A percentile compares a stretch with the other conserved stretches of the same genome.
These are phyloP conservation scores for Solanum chilense DNA, from an alignment of 257 asterid species.

Conservation along the genomic window DNA sequence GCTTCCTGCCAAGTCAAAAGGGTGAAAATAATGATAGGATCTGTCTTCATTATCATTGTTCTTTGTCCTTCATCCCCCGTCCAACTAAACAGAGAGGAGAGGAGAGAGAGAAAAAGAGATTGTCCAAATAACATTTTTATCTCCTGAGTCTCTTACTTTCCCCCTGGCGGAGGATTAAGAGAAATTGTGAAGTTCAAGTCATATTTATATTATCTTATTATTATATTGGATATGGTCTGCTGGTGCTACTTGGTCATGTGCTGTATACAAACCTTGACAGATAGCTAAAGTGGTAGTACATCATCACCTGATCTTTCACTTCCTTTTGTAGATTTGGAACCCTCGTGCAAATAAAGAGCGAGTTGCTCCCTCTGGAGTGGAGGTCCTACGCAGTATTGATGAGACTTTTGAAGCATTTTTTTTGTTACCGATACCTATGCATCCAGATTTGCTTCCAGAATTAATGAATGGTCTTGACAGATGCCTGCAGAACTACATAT, in stretches of 20 bases:
- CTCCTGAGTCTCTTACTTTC: neutral
- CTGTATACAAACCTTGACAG: neutral
- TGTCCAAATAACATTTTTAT: neutral
- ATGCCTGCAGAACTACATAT: slow-evolving; percentile 57
- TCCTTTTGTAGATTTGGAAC: slow-evolving; percentile 57
- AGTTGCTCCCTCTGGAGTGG: slow-evolving; percentile 86
- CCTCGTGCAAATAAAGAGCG: slow-evolving; percentile 70
- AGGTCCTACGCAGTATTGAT: slow-evolving; percentile 72
- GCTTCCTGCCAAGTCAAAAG: neutral
- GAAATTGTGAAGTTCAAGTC: neutral
- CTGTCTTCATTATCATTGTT: neutral
- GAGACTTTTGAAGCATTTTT: slow-evolving; percentile 91
- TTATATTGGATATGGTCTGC: neutral
- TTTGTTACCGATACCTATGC: slow-evolving; percentile 85
- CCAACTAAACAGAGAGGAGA: neutral
- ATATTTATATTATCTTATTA: neutral
- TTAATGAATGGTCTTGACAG: slow-evolving; percentile 57
- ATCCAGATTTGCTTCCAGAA: slow-evolving; percentile 81
- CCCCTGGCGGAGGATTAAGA: neutral
- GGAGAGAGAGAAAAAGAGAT: neutral
- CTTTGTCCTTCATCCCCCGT: neutral
- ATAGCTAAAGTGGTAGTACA: neutral
- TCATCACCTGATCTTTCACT: neutral
- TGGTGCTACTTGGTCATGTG: neutral
- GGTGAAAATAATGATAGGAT: neutral